phyloP scores from a whole-genome alignment of 257 asterid species.

The Solanum sejunctum region DNA sequence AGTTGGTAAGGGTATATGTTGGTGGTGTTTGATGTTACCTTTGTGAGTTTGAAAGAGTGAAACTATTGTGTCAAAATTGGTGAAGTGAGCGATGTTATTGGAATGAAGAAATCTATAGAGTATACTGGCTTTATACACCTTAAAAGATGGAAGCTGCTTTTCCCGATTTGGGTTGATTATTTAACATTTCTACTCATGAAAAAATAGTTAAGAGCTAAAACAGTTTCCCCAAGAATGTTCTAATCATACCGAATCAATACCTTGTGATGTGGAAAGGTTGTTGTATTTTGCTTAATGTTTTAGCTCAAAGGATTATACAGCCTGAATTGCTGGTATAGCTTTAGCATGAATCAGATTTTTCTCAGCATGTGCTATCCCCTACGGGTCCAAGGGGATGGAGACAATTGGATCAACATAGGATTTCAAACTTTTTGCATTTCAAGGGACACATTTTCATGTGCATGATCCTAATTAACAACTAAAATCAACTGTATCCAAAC shows the following conservation, averaged over 20 bases:
- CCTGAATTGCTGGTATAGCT: not conserved
- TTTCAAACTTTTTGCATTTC: not conserved
- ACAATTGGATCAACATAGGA: not conserved
- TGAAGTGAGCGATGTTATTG: not conserved
- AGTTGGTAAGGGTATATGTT: not conserved
- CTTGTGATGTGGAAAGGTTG: not conserved
- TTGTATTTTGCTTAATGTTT: not conserved
- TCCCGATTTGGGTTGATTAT: not conserved
- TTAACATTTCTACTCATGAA: not conserved
- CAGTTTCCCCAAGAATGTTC: not conserved
- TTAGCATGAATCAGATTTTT: not conserved
- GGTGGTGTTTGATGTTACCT: not conserved
- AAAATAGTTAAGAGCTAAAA: not conserved
- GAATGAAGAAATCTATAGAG: not conserved
- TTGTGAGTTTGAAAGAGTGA: not conserved
- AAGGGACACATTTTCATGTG: not conserved
- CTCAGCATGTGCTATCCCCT: not conserved
- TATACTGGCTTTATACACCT: not conserved
- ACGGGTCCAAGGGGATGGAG: not conserved
- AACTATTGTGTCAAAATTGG: not conserved
- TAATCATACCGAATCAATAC: not conserved
- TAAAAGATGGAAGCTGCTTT: not conserved
- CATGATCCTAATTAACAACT: not conserved
- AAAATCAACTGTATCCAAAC: not conserved
- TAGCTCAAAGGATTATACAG: not conserved